Base-by-base conservation (phyloP, 2,329 filamentous ascomycete genomes). In the Diplodia seriata region DNA sequence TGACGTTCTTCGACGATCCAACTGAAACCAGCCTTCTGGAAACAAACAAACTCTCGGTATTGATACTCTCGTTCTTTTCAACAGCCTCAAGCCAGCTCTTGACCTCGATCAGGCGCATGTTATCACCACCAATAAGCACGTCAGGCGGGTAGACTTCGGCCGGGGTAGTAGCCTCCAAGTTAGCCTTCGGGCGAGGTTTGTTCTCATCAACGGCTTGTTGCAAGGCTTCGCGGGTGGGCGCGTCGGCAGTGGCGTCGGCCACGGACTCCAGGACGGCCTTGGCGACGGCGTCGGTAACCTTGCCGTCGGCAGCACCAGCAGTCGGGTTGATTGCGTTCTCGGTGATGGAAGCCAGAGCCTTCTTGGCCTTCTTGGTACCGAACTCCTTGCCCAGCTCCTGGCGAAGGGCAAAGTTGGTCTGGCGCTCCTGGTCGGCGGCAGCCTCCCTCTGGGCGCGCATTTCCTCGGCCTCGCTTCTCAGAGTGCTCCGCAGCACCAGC, bases 341-440 rank as follows among this genome's bases (percentile, higher is more conserved):
- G 2, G 88, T 88, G 70, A 86, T 84, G 67, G 89, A 86, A 33
- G 85, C 84, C 72, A 95, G 88, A 1, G 88, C 90, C 81, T 94
- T 94, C 83, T 89, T 91, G 26, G 92, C 90, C 80, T 94, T 94
- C 82, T 92, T 93, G 31, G 91, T 94, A 77, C 92, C 92, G 74
- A 96, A 96, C 38, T 90, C 88, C 73, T 91, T 85, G 50, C 91
- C 91, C 14, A 96, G 87, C 2, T 89, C 62, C 38, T 56, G 53
- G 38, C 49, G 40, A 12, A 67, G 51, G 20, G 29, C n/a, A 40
- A 63, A 63, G 26, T 70, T 67, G 54, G 71, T 78, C 68, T 67
- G 73, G 68, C 72, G 75, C 9, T 69, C 72, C 12, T 33, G 40
- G 6, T 73, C 74, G 1, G 76, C 74, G 5, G 73, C 55, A n/a